phyloP scores from a whole-genome alignment of 2,329 filamentous ascomycete species.

The Diaporthe vexans region DNA sequence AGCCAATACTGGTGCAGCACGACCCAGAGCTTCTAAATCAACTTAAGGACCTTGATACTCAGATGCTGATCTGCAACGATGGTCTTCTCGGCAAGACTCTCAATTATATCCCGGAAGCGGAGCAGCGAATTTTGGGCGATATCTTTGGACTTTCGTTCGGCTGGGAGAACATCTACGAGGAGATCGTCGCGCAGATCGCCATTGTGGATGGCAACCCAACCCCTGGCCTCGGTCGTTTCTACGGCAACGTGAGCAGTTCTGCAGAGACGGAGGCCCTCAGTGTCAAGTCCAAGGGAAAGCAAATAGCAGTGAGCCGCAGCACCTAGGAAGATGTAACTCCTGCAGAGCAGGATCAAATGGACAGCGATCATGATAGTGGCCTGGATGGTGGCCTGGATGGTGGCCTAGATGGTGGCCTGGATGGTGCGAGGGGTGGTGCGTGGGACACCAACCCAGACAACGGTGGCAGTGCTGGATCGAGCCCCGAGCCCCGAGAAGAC shows the following conservation, averaged over 20 bases:
- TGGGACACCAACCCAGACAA: neutral
- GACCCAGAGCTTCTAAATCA: conserved; percentile 34
- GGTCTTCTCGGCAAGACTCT: conserved; percentile 53
- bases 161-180: conserved; percentile 54
- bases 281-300: conserved; percentile 35
- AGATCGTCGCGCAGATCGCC: conserved; percentile 51
- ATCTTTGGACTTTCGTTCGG: conserved; percentile 54
- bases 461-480: neutral
- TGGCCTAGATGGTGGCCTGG: conserved; percentile 15
- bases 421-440: neutral
- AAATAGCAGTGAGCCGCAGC: conserved; percentile 4
- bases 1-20: conserved; percentile 42
- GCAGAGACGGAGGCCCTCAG: neutral
- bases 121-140: conserved; percentile 49
- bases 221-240: conserved; percentile 58
- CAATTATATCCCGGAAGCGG: conserved; percentile 48
- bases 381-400: conserved; percentile 37
- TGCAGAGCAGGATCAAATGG: conserved; percentile 10
- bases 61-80: conserved; percentile 56
- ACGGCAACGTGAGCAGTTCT: conserved; percentile 49
- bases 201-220: conserved; percentile 51
- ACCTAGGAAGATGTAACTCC: conserved; percentile 27
- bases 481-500: neutral
- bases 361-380: conserved; percentile 19
- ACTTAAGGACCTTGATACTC: conserved; percentile 41